Conservation (phyloP, 192 early-diverging fungal species). For the Coemansia reversa region DNA sequence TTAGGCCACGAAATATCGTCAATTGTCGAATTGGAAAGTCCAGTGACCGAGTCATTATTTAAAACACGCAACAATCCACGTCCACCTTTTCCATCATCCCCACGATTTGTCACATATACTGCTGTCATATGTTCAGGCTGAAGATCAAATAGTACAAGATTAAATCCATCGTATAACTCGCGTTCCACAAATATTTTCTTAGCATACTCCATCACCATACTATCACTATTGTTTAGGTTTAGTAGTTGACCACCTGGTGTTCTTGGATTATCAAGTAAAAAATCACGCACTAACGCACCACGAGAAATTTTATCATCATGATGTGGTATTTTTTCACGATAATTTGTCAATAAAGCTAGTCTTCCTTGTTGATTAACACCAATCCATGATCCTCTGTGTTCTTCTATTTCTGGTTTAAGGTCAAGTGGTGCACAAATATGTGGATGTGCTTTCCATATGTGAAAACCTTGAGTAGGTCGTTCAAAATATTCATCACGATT, state of each 20-base stretch:
- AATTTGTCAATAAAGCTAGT: constrained; percentile 44
- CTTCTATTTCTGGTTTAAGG: constrained; percentile 17
- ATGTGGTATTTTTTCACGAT: constrained; percentile 14
- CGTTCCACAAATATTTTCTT: constrained; percentile 21
- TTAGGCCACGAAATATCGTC: constrained; percentile 35
- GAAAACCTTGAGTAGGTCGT: constrained; percentile 36
- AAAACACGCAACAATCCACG: neutral
- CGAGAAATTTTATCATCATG: constrained; percentile 33
- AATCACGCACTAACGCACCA: constrained; percentile 43
- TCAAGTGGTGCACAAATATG: constrained; percentile 41
- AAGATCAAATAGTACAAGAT: constrained; percentile 45
- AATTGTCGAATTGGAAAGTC: constrained; percentile 41
- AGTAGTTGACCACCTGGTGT: constrained; percentile 10
- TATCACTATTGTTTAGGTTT: neutral
- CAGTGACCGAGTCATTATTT: constrained; percentile 1
- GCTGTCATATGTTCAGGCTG: neutral
- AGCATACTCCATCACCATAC: constrained; percentile 25
- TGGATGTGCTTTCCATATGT: constrained; percentile 23
- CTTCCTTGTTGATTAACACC: constrained; percentile 26
- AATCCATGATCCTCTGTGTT: constrained; percentile 39
- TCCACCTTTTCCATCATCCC: neutral
- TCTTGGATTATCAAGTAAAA: constrained; percentile 16
- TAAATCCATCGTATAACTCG: constrained; percentile 44
- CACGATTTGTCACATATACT: constrained; percentile 32
- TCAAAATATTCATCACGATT: constrained; percentile 48